Conservation (phyloP, 768 basidiomycete genomes). For the Termitomyces sp. region DNA sequence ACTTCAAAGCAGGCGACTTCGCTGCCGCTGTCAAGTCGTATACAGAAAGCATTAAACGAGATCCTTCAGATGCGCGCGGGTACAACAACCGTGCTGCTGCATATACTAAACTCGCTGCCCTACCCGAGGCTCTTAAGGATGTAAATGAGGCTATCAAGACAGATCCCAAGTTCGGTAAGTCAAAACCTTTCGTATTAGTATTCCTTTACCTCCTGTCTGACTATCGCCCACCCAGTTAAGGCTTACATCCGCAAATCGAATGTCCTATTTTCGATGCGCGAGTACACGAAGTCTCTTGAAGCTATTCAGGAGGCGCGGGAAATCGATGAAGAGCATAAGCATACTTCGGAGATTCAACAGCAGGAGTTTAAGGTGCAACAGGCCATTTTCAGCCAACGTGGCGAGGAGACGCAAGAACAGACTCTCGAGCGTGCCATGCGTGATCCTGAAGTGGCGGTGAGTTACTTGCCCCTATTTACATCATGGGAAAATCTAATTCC, state of each 20-base stretch:
- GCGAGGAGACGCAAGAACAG: conserved; percentile 87
- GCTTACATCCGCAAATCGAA: conserved; percentile 92
- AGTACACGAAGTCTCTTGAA: conserved; percentile 82
- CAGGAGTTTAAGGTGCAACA: conserved; percentile 77
- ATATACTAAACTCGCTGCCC: conserved; percentile 89
- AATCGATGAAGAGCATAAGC: conserved; percentile 75
- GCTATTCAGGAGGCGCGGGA: conserved; percentile 73
- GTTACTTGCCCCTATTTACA: conserved; percentile 22
- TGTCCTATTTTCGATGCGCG: conserved; percentile 86
- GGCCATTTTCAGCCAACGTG: conserved; percentile 73
- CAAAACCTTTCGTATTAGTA: neutral
- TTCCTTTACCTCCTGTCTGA: neutral
- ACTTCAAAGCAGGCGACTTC: conserved; percentile 92
- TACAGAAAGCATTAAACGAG: conserved; percentile 94
- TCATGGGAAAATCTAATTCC: neutral
- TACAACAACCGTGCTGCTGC: conserved; percentile 99
- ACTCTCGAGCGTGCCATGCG: conserved; percentile 92
- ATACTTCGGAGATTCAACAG: conserved; percentile 75
- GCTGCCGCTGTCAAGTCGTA: conserved; percentile 88
- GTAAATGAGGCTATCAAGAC: conserved; percentile 89
- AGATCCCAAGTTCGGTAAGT: conserved; percentile 78
- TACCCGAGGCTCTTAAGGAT: conserved; percentile 96
- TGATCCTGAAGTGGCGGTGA: conserved; percentile 90
- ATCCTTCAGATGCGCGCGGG: conserved; percentile 82
- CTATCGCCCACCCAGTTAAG: conserved; percentile 52